These are phyloP conservation scores for Peterozyma toletana DNA, from an alignment of 805 yeast species.

Conservation along the genomic window DNA sequence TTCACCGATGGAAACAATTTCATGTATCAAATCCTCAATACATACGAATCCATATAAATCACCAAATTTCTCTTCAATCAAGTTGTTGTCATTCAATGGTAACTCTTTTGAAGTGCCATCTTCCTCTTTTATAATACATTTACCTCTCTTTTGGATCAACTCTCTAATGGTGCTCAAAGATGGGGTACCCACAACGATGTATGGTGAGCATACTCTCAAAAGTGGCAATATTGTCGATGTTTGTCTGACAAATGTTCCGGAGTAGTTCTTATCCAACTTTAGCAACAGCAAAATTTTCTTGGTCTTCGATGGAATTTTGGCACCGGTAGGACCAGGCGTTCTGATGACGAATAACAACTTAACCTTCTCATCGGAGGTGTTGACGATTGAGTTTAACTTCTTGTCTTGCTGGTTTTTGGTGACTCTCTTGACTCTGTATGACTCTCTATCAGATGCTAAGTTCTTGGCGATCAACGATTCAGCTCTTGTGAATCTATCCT, in stretches of 20 bases:
- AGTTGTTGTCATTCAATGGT: conserved; percentile 64
- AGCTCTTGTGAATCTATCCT: conserved; percentile 60
- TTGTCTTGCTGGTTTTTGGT: conserved; percentile 40
- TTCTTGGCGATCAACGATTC: conserved; percentile 66
- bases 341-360: conserved; percentile 61
- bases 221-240: conserved; percentile 55
- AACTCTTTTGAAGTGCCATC: conserved; percentile 26
- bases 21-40: conserved; percentile 75
- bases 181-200: conserved; percentile 67
- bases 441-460: conserved; percentile 59
- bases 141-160: conserved; percentile 71
- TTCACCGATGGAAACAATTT: conserved; percentile 56
- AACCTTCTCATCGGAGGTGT: conserved; percentile 29
- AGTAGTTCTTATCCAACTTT: conserved; percentile 51
- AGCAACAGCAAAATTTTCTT: conserved; percentile 50
- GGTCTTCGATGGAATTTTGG: conserved; percentile 60
- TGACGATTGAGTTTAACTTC: conserved; percentile 20
- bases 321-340: conserved; percentile 57
- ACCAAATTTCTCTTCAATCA: conserved; percentile 66
- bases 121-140: conserved; percentile 30
- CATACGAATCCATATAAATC: conserved; percentile 60
- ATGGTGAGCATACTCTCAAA: conserved; percentile 64
- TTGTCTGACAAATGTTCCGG: conserved; percentile 66
- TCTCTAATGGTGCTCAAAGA: conserved; percentile 67
- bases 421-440: conserved; percentile 59